These are phyloP conservation scores for Ramaria sp. DNA, from an alignment of 768 basidiomycete species.

Conservation along the genomic window DNA sequence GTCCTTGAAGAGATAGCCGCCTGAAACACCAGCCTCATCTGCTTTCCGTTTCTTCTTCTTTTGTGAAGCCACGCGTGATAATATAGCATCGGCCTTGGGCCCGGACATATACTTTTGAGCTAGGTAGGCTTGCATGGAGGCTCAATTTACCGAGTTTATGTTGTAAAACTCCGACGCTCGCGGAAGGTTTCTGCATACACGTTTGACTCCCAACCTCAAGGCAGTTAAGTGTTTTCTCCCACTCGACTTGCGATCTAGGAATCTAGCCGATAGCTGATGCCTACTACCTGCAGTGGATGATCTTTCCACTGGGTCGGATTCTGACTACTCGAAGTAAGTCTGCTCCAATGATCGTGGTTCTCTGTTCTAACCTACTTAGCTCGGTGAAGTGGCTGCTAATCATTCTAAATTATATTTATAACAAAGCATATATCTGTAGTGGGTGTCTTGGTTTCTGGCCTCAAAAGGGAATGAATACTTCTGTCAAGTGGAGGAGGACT, in stretches of 20 bases:
- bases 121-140: conserved; percentile 67
- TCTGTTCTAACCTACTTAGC: conserved; percentile 16
- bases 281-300: conserved; percentile 53
- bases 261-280: background rate
- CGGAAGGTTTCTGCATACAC: background rate
- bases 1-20: conserved; percentile 30
- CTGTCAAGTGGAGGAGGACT: conserved; percentile 98
- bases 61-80: conserved; percentile 47
- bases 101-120: conserved; percentile 95
- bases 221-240: conserved; percentile 1
- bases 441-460: conserved; percentile 96
- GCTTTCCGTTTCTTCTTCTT: conserved; percentile 58
- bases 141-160: background rate
- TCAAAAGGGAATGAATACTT: conserved; percentile 99
- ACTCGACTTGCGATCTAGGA: background rate
- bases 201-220: background rate
- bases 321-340: conserved; percentile 87
- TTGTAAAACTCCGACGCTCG: conserved; percentile 2
- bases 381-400: conserved; percentile 10
- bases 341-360: conserved; percentile 4
- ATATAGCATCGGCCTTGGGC: conserved; percentile 90
- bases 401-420: conserved; percentile 6
- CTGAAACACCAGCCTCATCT: conserved; percentile 17
- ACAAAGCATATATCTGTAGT: conserved; percentile 33
- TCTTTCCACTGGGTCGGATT: conserved; percentile 85